Base-by-base conservation (phyloP, 306 rosid genomes). In the Prosopis cineraria region DNA sequence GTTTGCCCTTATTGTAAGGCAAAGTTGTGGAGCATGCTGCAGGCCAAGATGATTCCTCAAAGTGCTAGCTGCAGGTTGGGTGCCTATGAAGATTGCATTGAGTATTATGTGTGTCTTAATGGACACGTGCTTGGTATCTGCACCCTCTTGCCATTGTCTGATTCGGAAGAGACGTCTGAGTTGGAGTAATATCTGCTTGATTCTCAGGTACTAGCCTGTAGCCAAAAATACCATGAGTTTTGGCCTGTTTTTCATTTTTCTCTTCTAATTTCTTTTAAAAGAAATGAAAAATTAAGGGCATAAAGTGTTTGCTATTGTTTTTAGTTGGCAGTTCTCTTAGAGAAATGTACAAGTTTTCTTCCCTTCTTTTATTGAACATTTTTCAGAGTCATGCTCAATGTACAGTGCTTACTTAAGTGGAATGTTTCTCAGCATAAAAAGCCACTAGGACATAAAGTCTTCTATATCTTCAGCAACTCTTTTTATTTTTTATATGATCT, bases 1-100 rank as follows among this genome's bases (percentile, higher is more conserved):
- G 90, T 95, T 62, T 95, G 99, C 85, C 97, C 99, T 19, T 95
- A 91, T 79, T 95, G 99, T 67, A 95, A 91, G 89, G 98, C 99
- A 1, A 95, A 90, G 86, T 66, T 93, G 82, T 95, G 99, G 99
- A 95, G 90, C 91, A 93, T 95, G 99, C 75, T 87, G 78, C 97
- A 93, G 86, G 99, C 99, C 55, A 87, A 90, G 70, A 93, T 95
- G 99, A 90, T 95, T 64, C 97, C 99, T 2, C 96, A 81, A 77
- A 93, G 91, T 77, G 99, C 99, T 45, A 95, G 94, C 83, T 84
- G 91, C 80, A 87, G 97, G 84, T 85, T 95, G 90, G 98, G 85
- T 50, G 87, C 98, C 22, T 87, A 89, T 36, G 98, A 95, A 85
- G 96, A 93, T 72, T 81, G 88, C 55, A 85, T 95, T 0, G 99